Evolutionary conservation across 2,329 filamentous ascomycete genomes (phyloP), one percentile per base, ranked within the genome.

Genomic region (Arthrobotrys sphaeroides): DNA sequence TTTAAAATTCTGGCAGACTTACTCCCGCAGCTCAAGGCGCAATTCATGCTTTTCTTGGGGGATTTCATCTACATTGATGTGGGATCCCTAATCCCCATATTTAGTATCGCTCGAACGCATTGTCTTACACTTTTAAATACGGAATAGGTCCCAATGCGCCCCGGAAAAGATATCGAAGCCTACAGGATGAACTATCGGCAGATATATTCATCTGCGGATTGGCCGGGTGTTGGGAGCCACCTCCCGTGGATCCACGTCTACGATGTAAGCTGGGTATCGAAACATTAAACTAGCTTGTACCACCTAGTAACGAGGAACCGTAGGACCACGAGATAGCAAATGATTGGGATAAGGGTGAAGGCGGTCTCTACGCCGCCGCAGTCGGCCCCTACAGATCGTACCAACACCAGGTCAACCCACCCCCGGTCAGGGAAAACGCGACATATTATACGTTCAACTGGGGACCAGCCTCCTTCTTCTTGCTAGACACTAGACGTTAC

Each of bases 221-320:
- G 95, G 95, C 85, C 88, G 0, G 84, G 88, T 0, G 89, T 91
- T 9, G 89, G 89, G 0, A 86, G 90, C 78, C 90, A 93, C 66
- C 85, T 98, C n/a, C 96, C 94, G 79, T 99, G 95, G 95, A 92
- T 98, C 47, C 95, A 99, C 80, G 94, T 96, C 1, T 87, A 97
- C 5, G 95, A 99, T 81, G 72, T 75, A 60, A 38, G 70, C 12
- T 2, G 5, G 20, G 12, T 20, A 43, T 20, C 18, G 9, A 9
- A 36, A 51, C 10, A 24, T 3, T 40, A 10, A 3, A 28, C 24
- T 42, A 18, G 10, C 24, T 5, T 10, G 13, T 36, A 6, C 18
- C n/a, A 5, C 13, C 1, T 36, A 18, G 16, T 55, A 36, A 55
- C 24, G 5, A n/a, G 13, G 7, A 5, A 13, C 6, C 16, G 5